A percentile compares a stretch with the other conserved stretches of the same genome.
These are phyloP conservation scores for Chlorophyllum brunneum DNA, from an alignment of 768 basidiomycete genomes.

Conservation along the genomic window DNA sequence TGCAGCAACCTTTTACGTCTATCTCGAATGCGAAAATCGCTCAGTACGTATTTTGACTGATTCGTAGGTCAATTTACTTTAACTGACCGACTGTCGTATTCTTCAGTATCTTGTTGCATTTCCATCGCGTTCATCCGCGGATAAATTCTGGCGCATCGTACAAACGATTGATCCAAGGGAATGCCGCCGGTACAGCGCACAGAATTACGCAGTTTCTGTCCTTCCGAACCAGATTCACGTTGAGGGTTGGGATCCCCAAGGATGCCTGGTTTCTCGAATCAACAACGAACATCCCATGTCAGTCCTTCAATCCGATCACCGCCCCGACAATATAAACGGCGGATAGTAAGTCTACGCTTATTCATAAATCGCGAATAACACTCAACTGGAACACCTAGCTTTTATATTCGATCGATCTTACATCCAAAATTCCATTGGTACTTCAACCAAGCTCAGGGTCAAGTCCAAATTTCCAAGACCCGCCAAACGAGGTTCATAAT, in stretches of 20 bases:
- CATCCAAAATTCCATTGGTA: background rate
- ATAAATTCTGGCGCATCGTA: slow-evolving; percentile 1
- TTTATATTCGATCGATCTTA: slow-evolving; percentile 4
- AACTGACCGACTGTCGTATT: background rate
- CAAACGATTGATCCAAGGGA: background rate
- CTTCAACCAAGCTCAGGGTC: background rate
- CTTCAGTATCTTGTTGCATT: background rate
- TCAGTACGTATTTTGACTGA: background rate
- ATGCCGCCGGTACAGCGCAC: background rate
- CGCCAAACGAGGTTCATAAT: slow-evolving; percentile 1
- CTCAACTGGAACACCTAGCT: too few species aligned
- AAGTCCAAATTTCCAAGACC: background rate
- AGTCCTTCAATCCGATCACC: background rate
- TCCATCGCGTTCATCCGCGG: background rate
- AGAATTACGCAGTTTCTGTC: background rate
- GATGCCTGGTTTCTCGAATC: background rate
- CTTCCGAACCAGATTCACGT: background rate
- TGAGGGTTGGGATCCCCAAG: background rate
- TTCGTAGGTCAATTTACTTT: background rate
- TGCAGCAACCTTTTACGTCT: background rate
- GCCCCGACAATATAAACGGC: slow-evolving; percentile 4
- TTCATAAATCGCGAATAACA: background rate
- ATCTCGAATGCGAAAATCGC: background rate
- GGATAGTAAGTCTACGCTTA: background rate
- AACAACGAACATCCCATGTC: background rate